Conservation (phyloP, 2,329 filamentous ascomycete species). For the Aspergillus ustus region DNA sequence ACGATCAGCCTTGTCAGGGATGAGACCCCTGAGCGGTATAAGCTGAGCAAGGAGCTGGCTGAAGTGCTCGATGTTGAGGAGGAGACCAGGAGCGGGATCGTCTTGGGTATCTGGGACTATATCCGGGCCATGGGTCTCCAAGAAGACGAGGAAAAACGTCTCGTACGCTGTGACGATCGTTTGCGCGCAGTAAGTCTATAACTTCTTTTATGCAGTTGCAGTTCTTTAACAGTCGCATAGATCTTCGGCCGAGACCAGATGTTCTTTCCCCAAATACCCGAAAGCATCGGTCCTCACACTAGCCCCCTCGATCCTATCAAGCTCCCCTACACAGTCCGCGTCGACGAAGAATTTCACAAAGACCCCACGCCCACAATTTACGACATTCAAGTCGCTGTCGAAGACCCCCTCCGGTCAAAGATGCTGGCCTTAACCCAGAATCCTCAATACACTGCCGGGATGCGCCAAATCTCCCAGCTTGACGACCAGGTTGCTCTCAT, state of each 20-base stretch:
- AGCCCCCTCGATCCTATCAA: constrained; percentile 78
- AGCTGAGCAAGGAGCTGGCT: constrained; percentile 76
- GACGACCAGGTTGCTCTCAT: constrained; percentile 87
- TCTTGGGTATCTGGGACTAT: constrained; percentile 96
- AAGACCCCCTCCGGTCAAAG: constrained; percentile 76
- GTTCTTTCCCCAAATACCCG: constrained; percentile 82
- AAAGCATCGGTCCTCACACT: constrained; percentile 79
- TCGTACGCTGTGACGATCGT: constrained; percentile 85
- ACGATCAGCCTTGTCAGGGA: constrained; percentile 84
- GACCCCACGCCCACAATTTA: constrained; percentile 81
- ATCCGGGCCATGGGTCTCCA: constrained; percentile 83
- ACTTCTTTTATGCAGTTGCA: not conserved
- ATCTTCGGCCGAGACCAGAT: constrained; percentile 76
- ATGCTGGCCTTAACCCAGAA: constrained; percentile 70
- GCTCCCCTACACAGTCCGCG: constrained; percentile 89
- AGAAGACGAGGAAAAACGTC: constrained; percentile 92
- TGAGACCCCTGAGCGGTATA: constrained; percentile 83
- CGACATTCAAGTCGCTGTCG: constrained; percentile 82
- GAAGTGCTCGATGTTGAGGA: constrained; percentile 85
- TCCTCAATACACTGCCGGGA: constrained; percentile 69
- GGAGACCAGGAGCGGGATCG: constrained; percentile 83
- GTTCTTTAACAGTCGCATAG: constrained; percentile 47
- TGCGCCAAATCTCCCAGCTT: constrained; percentile 75
- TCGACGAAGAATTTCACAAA: constrained; percentile 81
- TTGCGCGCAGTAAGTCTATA: constrained; percentile 69